Evolutionary conservation across 2,329 filamentous ascomycete species (phyloP).

Genomic region (Beauveria medogensis): DNA sequence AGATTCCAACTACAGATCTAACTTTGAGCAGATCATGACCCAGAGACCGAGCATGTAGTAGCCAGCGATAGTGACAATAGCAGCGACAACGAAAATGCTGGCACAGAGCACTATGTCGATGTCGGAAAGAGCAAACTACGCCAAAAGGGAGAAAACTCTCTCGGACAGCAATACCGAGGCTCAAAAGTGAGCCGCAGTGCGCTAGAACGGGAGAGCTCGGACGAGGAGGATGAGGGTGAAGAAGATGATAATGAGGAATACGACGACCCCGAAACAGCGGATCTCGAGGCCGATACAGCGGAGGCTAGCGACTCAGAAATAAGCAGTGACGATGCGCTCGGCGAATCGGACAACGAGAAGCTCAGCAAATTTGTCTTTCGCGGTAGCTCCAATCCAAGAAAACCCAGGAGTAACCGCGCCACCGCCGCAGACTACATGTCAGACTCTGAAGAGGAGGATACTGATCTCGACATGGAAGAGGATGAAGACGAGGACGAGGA

Average conservation of each 20-base stretch:
- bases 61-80: conserved; percentile 42
- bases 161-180: conserved; percentile 77
- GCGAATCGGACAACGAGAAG: conserved; percentile 73
- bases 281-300: conserved; percentile 44
- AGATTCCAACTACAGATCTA: neutral
- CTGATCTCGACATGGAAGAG: conserved; percentile 27
- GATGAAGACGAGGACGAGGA: conserved; percentile 24
- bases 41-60: conserved; percentile 58
- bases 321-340: conserved; percentile 63
- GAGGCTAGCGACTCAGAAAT: conserved; percentile 52
- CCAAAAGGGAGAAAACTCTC: conserved; percentile 56
- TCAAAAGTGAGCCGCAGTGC: conserved; percentile 64
- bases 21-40: conserved; percentile 60
- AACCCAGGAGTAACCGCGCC: conserved; percentile 30
- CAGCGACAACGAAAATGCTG: conserved; percentile 46
- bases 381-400: conserved; percentile 46
- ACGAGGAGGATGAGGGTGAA: conserved; percentile 42
- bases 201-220: conserved; percentile 49
- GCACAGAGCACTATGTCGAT: conserved; percentile 77
- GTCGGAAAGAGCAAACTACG: conserved; percentile 82
- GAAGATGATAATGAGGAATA: conserved; percentile 43
- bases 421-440: conserved; percentile 53
- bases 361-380: conserved; percentile 66
- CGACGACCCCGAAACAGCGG: conserved; percentile 47
- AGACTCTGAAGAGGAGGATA: conserved; percentile 34